A percentile compares a stretch with the other conserved stretches of the same genome.
These are phyloP conservation scores for Neospora caninum DNA, from an alignment of 169 alveolate genomes.

Conservation along the genomic window DNA sequence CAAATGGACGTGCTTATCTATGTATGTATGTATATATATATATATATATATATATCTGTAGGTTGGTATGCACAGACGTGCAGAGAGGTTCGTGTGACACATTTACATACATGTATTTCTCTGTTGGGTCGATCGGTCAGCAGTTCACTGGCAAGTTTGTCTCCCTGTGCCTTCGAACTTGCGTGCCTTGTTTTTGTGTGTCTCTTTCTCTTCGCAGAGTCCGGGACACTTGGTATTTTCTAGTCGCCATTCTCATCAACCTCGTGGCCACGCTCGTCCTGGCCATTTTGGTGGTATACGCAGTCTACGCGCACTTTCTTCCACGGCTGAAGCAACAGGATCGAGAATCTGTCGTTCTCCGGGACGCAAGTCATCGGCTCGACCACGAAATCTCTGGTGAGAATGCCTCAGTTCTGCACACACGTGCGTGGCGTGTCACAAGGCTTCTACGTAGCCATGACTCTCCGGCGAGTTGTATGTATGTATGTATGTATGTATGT, in stretches of 20 bases:
- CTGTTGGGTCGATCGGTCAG: too few species aligned
- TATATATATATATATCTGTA: not conserved
- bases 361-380: slow-evolving; percentile 67
- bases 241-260: slow-evolving; percentile 66
- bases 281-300: slow-evolving; percentile 37
- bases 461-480: too few species aligned
- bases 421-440: not conserved
- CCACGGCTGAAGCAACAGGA: slow-evolving; percentile 50
- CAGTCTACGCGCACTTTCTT: slow-evolving; percentile 2
- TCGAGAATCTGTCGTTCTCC: slow-evolving; percentile 42
- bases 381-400: slow-evolving; percentile 72
- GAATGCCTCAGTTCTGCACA: not conserved
- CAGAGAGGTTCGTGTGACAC: not conserved
- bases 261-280: slow-evolving; percentile 36
- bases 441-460: too few species aligned
- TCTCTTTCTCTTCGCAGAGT: slow-evolving; percentile 21
- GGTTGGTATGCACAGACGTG: not conserved
- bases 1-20: not conserved
- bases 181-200: too few species aligned
- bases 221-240: slow-evolving; percentile 67
- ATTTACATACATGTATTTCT: too few species aligned
- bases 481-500: too few species aligned
- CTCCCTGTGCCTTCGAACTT: too few species aligned
- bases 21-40: not conserved
- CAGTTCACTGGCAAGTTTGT: too few species aligned